Evolutionary conservation across 1,139 yeast species (phyloP), one percentile per base, ranked within the genome.

Genomic region (Saccharomycopsis crataegensis): DNA sequence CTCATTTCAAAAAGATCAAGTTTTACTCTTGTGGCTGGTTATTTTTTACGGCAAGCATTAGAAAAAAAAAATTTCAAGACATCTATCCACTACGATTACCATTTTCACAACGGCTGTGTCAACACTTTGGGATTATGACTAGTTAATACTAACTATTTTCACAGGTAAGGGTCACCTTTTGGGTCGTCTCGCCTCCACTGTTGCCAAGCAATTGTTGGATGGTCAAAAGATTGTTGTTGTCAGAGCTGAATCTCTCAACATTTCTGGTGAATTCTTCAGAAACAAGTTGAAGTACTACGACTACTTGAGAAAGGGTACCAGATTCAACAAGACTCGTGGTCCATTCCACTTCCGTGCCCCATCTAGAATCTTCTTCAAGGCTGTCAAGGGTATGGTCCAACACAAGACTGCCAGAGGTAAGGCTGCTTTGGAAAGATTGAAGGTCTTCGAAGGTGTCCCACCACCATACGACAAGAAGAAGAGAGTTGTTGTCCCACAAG

Each of bases 301-400:
- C 77, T 93, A 91, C 91, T 87, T 93, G 78, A 91, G 99, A 86
- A 93, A 93, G 85, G 87, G 95, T 69, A 89, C 99, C 74, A 88
- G 96, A 81, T 93, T 77, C 93, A 93, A 93, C 96, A 90, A 90
- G 82, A 85, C 83, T 70, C 88, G 90, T 76, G 99, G 99, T 81
- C 98, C 98, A 74, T 94, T 93, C 98, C 99, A 93, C 77, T 93
- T 93, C 96, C 93, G 98, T 81, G 99, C 99, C 63, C 99, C 99
- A 77, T 90, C 98, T 63, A 90, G 98, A 82, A 90, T 93, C 79
- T 89, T 93, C 79, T 91, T 90, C 94, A 93, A 93, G 87, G 97
- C 99, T 72, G 78, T 93, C 76, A 88, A 96, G 77, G 99, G 99
- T 80, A 94, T 94, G 99, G 81, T 94, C 71, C 83, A 97, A 74